Evolutionary conservation across 2,329 filamentous ascomycete genomes (phyloP).

Genomic region (Botrytis paeoniae): DNA sequence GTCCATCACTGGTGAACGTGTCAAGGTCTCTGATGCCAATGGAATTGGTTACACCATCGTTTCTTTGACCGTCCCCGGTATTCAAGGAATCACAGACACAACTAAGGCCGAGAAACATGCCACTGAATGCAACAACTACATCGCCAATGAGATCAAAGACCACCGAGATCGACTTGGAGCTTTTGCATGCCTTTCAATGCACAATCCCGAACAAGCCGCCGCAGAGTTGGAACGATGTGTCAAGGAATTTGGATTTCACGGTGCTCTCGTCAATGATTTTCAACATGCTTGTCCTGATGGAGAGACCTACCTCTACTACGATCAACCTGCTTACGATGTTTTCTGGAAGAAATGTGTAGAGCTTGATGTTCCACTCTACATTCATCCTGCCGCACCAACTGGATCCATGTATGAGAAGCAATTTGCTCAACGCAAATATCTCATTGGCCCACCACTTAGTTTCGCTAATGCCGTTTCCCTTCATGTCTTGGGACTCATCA

Average conservation of each 20-base stretch:
- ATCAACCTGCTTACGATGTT: background rate
- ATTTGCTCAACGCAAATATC: background rate
- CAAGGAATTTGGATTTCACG: background rate
- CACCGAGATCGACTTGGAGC: background rate
- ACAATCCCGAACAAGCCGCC: background rate
- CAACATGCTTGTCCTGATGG: background rate
- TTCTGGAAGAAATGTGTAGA: background rate
- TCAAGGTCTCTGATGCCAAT: background rate
- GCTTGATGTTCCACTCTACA: background rate
- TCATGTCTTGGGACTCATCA: background rate
- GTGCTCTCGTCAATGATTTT: background rate
- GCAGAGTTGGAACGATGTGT: background rate
- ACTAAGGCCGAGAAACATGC: background rate
- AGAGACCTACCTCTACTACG: background rate
- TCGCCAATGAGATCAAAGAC: background rate
- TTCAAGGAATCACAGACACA: background rate
- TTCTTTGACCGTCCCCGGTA: background rate
- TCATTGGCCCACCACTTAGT: background rate
- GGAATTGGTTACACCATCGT: background rate
- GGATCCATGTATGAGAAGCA: background rate
- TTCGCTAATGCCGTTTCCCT: background rate
- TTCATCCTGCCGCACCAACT: background rate
- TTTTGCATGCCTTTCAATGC: background rate
- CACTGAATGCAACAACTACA: background rate
- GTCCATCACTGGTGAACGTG: background rate